Percentiles rank a stretch among this genome's conserved stretches.
These are phyloP conservation scores for Ustulina deusta DNA, from an alignment of 2,329 filamentous ascomycete species.

Conservation along the genomic window DNA sequence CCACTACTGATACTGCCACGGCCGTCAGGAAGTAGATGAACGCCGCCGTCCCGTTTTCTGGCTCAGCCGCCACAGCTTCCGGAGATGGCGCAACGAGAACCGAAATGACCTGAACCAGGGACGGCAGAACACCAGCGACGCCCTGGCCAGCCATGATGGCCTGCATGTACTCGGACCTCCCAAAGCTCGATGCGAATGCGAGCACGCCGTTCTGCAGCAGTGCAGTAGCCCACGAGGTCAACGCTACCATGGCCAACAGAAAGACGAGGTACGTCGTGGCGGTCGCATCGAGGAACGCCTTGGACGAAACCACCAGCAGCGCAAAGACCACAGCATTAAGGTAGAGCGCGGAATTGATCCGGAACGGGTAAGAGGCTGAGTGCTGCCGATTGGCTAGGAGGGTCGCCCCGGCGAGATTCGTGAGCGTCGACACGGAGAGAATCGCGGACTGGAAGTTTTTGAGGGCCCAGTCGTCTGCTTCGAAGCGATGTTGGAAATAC, in stretches of 20 bases:
- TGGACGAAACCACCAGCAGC: slow-evolving; percentile 83
- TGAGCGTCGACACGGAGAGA: slow-evolving; percentile 84
- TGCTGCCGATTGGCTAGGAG: slow-evolving; percentile 84
- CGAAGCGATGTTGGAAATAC: slow-evolving; percentile 89
- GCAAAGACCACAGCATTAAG: slow-evolving; percentile 83
- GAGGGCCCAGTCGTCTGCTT: slow-evolving; percentile 75
- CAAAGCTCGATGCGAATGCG: slow-evolving; percentile 89
- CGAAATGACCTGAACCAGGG: slow-evolving; percentile 82
- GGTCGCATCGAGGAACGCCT: slow-evolving; percentile 71
- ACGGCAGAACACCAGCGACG: slow-evolving; percentile 89
- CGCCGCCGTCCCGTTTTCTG: slow-evolving; percentile 71
- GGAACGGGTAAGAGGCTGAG: slow-evolving; percentile 85
- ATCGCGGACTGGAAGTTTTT: slow-evolving; percentile 91
- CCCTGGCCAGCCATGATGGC: slow-evolving; percentile 96
- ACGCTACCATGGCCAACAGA: slow-evolving; percentile 82
- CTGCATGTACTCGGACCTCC: slow-evolving; percentile 89
- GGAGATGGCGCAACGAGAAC: slow-evolving; percentile 71
- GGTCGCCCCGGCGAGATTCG: slow-evolving; percentile 81
- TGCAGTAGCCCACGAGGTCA: slow-evolving; percentile 82
- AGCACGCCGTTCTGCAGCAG: slow-evolving; percentile 95
- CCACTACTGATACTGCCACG: slow-evolving; percentile 76
- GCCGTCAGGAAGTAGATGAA: slow-evolving; percentile 94
- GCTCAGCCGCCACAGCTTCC: slow-evolving; percentile 52
- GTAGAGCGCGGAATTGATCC: slow-evolving; percentile 81
- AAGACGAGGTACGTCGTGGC: slow-evolving; percentile 81